Conservation (phyloP, 1,284 basidiomycete species). For the Golubevia sp. region DNA sequence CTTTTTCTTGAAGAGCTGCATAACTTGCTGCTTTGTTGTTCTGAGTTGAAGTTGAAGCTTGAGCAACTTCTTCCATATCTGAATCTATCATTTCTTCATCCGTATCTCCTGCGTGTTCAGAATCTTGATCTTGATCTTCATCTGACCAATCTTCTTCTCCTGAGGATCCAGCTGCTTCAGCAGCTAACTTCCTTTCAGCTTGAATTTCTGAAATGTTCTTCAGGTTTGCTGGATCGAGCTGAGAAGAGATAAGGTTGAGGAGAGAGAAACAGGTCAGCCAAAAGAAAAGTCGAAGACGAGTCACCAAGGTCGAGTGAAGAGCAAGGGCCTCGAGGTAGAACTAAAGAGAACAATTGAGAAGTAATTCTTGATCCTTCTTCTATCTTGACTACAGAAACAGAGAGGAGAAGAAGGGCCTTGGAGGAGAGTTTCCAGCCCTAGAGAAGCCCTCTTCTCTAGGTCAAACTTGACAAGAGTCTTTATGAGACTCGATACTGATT, state of each 20-base stretch:
- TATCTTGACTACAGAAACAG: not conserved
- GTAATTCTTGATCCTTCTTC: too few relatives aligned
- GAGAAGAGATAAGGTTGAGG: not conserved
- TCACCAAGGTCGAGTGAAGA: too few relatives aligned
- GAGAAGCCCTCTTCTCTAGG: too few relatives aligned
- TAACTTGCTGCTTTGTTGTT: slow-evolving; percentile 14
- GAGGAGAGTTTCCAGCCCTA: too few relatives aligned
- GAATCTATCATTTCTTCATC: slow-evolving; percentile 32
- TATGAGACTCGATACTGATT: too few relatives aligned
- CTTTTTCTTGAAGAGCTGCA: slow-evolving; percentile 38
- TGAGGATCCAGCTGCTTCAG: slow-evolving; percentile 10
- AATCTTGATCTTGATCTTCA: slow-evolving; percentile 18
- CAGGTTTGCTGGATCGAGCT: slow-evolving; percentile 50
- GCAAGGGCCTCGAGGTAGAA: not conserved
- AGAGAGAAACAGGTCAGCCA: not conserved
- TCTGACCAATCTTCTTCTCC: slow-evolving; percentile 18
- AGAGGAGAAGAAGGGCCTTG: not conserved
- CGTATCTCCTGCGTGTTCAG: slow-evolving; percentile 25
- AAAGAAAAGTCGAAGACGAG: too few relatives aligned
- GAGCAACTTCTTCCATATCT: slow-evolving; percentile 14
- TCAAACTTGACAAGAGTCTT: too few relatives aligned
- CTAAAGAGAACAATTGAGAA: too few relatives aligned
- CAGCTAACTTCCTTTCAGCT: slow-evolving; percentile 27
- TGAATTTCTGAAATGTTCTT: slow-evolving; percentile 40
- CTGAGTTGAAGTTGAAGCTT: not conserved